These are phyloP conservation scores for Colletotrichum sojae DNA, from an alignment of 2,329 filamentous ascomycete species.

Conservation along the genomic window DNA sequence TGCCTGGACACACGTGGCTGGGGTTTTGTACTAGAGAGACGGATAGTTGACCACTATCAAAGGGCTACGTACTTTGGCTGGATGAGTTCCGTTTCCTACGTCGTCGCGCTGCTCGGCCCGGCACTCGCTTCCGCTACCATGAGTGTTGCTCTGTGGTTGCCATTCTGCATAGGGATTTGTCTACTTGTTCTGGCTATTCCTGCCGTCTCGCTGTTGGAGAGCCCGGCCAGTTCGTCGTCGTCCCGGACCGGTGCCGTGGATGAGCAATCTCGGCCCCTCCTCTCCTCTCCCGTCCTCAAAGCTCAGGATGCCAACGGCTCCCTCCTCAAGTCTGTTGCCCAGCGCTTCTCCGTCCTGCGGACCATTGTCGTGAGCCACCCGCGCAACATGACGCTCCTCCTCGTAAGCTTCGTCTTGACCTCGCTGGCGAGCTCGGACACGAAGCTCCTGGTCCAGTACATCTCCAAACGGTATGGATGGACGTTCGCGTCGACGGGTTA, in stretches of 20 bases:
- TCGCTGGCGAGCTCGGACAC: constrained; percentile 66
- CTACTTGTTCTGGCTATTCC: constrained; percentile 53
- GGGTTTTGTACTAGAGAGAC: too few species aligned
- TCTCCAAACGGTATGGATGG: constrained; percentile 64
- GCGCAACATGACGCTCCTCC: constrained; percentile 58
- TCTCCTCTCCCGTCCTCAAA: constrained; percentile 56
- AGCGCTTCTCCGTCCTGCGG: constrained; percentile 47
- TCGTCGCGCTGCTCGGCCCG: constrained; percentile 62
- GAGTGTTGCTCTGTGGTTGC: constrained; percentile 59
- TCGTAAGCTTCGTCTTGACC: constrained; percentile 62
- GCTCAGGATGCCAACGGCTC: constrained; percentile 47
- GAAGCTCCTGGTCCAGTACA: constrained; percentile 65
- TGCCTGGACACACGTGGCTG: constrained; percentile 6
- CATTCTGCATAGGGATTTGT: constrained; percentile 56
- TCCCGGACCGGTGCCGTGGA: constrained; percentile 39
- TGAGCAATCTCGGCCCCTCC: constrained; percentile 54
- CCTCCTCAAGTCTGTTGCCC: constrained; percentile 35
- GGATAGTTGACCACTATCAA: neutral
- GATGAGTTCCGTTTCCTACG: constrained; percentile 63
- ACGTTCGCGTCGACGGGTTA: constrained; percentile 63
- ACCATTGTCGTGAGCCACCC: constrained; percentile 54
- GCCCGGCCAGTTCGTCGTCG: neutral
- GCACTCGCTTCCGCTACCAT: constrained; percentile 62
- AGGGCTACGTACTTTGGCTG: constrained; percentile 66
- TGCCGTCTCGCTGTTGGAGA: constrained; percentile 43